A percentile compares a stretch with the other conserved stretches of the same genome.
phyloP scores from a whole-genome alignment of 148 eudicot genomes.

The Hydrangea macrophylla region DNA sequence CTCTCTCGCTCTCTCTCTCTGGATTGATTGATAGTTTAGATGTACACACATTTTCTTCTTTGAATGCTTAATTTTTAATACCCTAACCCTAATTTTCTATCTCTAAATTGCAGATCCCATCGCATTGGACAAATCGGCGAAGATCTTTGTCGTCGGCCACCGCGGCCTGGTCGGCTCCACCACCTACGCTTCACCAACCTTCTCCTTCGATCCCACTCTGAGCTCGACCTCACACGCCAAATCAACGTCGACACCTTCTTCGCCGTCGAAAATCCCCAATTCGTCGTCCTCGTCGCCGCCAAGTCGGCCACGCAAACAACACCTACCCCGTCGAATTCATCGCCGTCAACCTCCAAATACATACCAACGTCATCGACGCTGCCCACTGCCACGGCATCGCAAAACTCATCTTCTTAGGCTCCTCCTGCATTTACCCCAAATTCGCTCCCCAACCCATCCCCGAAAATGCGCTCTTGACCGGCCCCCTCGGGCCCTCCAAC shows the following conservation, averaged over 20 bases:
- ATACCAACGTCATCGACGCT: slow-evolving; percentile 46
- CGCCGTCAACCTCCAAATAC: slow-evolving; percentile 44
- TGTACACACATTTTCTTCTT: too few species aligned
- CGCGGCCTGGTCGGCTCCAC: slow-evolving; percentile 50
- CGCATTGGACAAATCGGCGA: too few species aligned
- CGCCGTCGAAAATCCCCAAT: slow-evolving; percentile 39
- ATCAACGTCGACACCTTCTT: too few species aligned
- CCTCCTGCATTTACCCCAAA: slow-evolving; percentile 54
- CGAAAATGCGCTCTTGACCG: slow-evolving; percentile 41
- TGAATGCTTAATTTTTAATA: too few species aligned
- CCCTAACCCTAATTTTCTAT: too few species aligned
- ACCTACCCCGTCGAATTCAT: slow-evolving; percentile 56
- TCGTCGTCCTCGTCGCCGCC: slow-evolving; percentile 50
- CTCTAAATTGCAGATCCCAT: too few species aligned
- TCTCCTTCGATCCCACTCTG: slow-evolving; percentile 33
- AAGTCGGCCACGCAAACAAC: slow-evolving; percentile 58
- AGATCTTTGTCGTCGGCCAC: too few species aligned
- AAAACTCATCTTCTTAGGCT: too few species aligned
- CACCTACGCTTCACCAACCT: slow-evolving; percentile 35
- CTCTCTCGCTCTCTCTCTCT: too few species aligned
- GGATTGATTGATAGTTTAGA: too few species aligned
- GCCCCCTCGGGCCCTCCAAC: slow-evolving; percentile 44
- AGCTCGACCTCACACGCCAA: too few species aligned
- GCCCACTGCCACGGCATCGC: slow-evolving; percentile 35
- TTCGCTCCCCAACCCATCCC: slow-evolving; percentile 52